phyloP scores from a whole-genome alignment of 768 basidiomycete species.

The Collybia nuda region DNA sequence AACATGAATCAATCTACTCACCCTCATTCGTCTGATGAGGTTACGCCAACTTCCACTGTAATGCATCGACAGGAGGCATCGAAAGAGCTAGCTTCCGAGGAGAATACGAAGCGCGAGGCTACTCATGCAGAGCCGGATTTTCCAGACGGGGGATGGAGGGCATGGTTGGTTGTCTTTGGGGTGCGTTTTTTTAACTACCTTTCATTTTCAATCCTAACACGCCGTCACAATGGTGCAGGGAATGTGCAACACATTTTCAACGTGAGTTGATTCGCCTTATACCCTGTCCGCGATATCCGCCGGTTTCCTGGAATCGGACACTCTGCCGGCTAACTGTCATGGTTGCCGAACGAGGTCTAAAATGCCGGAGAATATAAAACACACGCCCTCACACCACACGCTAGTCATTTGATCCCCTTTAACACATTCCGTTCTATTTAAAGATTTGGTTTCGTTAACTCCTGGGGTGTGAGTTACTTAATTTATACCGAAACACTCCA shows the following conservation, averaged over 20 bases:
- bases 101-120: background rate
- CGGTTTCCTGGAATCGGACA: conserved; percentile 1
- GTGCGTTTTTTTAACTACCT: conserved; percentile 22
- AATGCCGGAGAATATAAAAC: background rate
- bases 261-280: conserved; percentile 28
- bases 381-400: background rate
- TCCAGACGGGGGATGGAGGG: conserved; percentile 43
- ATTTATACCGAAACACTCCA: background rate
- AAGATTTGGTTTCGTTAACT: conserved; percentile 69
- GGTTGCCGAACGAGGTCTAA: background rate
- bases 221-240: conserved; percentile 24
- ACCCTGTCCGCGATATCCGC: background rate
- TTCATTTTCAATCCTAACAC: background rate
- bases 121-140: conserved; percentile 19
- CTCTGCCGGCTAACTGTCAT: background rate
- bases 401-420: background rate
- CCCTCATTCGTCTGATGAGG: background rate
- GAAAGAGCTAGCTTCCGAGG: background rate
- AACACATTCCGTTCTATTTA: conserved; percentile 4
- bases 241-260: conserved; percentile 45
- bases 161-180: conserved; percentile 45
- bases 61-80: background rate
- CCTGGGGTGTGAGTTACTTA: conserved; percentile 61
- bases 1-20: background rate
- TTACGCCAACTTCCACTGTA: background rate